phyloP scores from a whole-genome alignment of 2,329 filamentous ascomycete genomes.

The Coniosporium tulheliwenetii region DNA sequence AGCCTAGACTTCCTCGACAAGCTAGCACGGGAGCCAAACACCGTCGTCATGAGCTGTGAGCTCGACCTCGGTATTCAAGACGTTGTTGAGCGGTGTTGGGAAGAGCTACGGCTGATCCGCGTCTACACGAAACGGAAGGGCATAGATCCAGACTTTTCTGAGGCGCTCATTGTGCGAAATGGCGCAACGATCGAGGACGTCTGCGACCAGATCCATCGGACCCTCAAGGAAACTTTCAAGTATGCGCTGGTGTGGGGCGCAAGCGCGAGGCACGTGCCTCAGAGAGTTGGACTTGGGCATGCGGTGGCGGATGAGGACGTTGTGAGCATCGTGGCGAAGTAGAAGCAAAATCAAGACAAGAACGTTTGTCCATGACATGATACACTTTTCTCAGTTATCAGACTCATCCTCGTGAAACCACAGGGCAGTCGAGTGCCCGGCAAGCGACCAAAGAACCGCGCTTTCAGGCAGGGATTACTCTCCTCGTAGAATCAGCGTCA shows the following conservation, averaged over 20 bases:
- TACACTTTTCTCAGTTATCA: no score
- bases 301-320: conserved; percentile 56
- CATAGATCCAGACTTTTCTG: conserved; percentile 70
- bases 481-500: no score
- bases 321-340: conserved; percentile 45
- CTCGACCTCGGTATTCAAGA: conserved; percentile 85
- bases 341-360: not conserved
- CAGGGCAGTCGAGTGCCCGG: no score
- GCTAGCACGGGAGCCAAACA: conserved; percentile 82
- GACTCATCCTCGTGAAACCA: no score
- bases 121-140: conserved; percentile 97
- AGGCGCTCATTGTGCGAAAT: conserved; percentile 82
- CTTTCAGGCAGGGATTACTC: no score
- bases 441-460: no score
- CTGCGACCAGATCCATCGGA: conserved; percentile 87
- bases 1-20: conserved; percentile 86
- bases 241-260: conserved; percentile 97
- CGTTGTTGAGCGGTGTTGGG: conserved; percentile 89
- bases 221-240: conserved; percentile 96
- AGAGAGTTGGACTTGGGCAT: conserved; percentile 79
- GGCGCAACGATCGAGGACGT: conserved; percentile 91
- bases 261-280: conserved; percentile 85
- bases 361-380: no score
- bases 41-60: conserved; percentile 95
- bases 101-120: conserved; percentile 76